Evolutionary conservation across 2,329 filamentous ascomycete species (phyloP).

Genomic region (Trichoderma sp.): DNA sequence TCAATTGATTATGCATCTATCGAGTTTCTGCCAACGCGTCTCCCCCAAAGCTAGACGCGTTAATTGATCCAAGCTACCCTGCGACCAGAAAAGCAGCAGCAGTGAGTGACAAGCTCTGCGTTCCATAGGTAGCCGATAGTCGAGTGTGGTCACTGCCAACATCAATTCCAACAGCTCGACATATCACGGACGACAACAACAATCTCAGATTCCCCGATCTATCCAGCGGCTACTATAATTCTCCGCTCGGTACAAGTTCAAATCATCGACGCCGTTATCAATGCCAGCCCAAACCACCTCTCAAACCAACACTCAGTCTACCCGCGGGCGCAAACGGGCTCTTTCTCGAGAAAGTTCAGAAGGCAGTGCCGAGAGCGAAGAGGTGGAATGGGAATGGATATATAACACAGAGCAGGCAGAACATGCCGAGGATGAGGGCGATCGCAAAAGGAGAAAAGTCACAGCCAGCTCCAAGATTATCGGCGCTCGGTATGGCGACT

Average conservation of each 20-base stretch:
- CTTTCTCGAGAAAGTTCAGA: slow-evolving; percentile 72
- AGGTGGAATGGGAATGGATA: slow-evolving; percentile 78
- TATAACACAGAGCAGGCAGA: slow-evolving; percentile 51
- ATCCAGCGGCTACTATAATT: not conserved
- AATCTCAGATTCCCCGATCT: not conserved
- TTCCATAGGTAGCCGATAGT: not conserved
- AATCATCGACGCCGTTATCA: slow-evolving; percentile 20
- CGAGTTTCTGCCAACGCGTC: slow-evolving; percentile 30
- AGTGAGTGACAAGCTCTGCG: not conserved
- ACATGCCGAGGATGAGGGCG: slow-evolving; percentile 31
- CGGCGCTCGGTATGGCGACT: slow-evolving; percentile 79
- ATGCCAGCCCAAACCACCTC: slow-evolving; percentile 31
- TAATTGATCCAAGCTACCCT: slow-evolving; percentile 22
- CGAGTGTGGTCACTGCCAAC: not conserved
- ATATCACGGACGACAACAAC: not conserved
- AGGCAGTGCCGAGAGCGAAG: slow-evolving; percentile 77
- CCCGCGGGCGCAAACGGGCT: slow-evolving; percentile 25
- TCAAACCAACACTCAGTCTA: slow-evolving; percentile 26
- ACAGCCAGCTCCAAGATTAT: slow-evolving; percentile 57
- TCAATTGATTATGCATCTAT: slow-evolving; percentile 13
- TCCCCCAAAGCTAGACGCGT: slow-evolving; percentile 32
- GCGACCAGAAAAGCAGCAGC: not conserved
- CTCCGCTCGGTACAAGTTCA: not conserved
- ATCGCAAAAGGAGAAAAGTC: slow-evolving; percentile 40
- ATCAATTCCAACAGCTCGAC: not conserved